phyloP scores from a whole-genome alignment of 2,329 filamentous ascomycete species.

The Zarea fungicola region DNA sequence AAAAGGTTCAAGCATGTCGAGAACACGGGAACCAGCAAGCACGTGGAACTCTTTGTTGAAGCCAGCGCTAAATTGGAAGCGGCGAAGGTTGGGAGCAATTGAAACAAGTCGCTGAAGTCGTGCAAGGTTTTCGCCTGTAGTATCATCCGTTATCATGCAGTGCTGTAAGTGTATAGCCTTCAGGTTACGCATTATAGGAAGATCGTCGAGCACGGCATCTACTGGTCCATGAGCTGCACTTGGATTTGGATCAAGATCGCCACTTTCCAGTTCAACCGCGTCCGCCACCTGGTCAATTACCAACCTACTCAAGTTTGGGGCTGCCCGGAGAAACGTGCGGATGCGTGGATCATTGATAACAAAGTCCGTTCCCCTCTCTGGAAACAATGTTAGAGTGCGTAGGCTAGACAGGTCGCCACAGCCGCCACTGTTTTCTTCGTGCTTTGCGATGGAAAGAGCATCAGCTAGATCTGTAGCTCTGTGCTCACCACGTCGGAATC shows the following conservation, averaged over 20 bases:
- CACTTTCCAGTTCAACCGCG: neutral
- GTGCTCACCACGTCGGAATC: neutral
- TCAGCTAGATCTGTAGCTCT: neutral
- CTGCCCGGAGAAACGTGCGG: neutral
- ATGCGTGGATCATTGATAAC: neutral
- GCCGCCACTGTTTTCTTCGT: neutral
- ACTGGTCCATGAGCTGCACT: neutral
- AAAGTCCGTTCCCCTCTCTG: neutral
- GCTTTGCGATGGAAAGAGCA: neutral
- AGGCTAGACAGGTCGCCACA: neutral
- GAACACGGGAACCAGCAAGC: neutral
- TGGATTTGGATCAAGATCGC: neutral
- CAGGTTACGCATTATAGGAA: neutral
- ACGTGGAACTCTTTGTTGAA: neutral
- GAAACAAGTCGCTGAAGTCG: neutral
- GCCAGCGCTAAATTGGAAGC: neutral
- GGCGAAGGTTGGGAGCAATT: neutral
- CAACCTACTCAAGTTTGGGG: neutral
- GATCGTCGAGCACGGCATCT: neutral
- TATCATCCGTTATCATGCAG: neutral
- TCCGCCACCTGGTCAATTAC: neutral
- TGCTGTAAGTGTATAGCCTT: neutral
- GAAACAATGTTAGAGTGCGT: neutral
- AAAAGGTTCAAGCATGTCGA: neutral
- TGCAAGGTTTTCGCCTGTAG: neutral